Conservation (phyloP, 192 early-diverging fungal genomes). For the Cetraspora pellucida region DNA sequence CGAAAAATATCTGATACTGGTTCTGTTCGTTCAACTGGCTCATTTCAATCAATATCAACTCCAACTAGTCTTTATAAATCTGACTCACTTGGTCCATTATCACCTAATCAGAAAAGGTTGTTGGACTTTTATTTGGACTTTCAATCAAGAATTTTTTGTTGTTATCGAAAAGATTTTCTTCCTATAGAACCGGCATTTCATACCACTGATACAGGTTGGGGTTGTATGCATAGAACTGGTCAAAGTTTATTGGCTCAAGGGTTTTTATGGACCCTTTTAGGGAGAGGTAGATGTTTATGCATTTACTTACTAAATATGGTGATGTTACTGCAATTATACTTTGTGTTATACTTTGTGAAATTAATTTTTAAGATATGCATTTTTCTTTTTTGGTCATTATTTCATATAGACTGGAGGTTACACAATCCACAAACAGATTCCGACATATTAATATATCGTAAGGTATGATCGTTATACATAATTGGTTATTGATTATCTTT, state of each 20-base stretch:
- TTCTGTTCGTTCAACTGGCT: neutral
- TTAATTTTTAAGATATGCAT: neutral
- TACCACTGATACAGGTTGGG: conserved; percentile 50
- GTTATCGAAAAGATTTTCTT: conserved; percentile 46
- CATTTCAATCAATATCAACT: conserved; percentile 15
- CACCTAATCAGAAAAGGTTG: conserved; percentile 28
- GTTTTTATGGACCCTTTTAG: conserved; percentile 42
- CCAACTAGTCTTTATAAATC: conserved; percentile 31
- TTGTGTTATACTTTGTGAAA: neutral
- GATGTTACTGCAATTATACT: neutral
- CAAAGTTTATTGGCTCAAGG: conserved; percentile 49
- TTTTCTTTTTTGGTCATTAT: neutral
- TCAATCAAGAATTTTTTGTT: conserved; percentile 46
- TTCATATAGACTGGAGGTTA: conserved; percentile 37
- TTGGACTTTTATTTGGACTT: conserved; percentile 43
- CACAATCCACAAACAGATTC: conserved; percentile 20
- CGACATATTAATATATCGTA: conserved; percentile 31
- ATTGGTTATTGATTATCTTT: neutral
- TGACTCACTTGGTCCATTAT: conserved; percentile 22
- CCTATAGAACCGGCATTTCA: conserved; percentile 47
- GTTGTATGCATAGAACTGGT: conserved; percentile 51
- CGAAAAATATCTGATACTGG: neutral
- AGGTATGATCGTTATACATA: neutral
- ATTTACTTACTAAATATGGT: no score
- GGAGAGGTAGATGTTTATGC: conserved; percentile 44